These are phyloP conservation scores for Termitomyces sp. DNA, from an alignment of 768 basidiomycete genomes.

Conservation along the genomic window DNA sequence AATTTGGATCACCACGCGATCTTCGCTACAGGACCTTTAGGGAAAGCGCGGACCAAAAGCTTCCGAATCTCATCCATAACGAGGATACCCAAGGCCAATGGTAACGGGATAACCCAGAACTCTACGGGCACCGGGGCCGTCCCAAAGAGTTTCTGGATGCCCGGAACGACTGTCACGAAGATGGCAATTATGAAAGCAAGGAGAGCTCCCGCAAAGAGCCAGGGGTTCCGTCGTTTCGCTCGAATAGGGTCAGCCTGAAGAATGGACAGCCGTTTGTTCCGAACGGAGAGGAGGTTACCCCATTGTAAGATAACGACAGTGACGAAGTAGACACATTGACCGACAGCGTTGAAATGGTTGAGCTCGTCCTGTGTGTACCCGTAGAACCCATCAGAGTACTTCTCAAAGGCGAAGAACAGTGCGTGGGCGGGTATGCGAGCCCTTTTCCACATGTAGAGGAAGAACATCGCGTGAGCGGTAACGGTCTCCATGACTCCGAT, in stretches of 20 bases:
- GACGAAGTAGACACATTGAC: constrained; percentile 31
- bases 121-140: constrained; percentile 40
- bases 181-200: constrained; percentile 33
- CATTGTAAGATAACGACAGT: constrained; percentile 47
- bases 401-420: constrained; percentile 38
- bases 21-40: constrained; percentile 16
- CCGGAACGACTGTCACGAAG: constrained; percentile 40
- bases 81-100: constrained; percentile 37
- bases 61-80: constrained; percentile 42
- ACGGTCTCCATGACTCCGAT: constrained; percentile 16
- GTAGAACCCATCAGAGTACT: constrained; percentile 33
- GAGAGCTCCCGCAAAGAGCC: constrained; percentile 15
- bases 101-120: constrained; percentile 47
- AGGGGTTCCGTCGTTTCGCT: constrained; percentile 41
- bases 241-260: constrained; percentile 41
- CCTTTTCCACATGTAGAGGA: constrained; percentile 35
- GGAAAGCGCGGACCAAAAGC: constrained; percentile 27
- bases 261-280: constrained; percentile 41
- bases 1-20: constrained; percentile 12
- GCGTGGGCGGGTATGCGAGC: constrained; percentile 30
- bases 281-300: constrained; percentile 36
- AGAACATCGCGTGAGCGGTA: constrained; percentile 22
- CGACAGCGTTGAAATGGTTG: constrained; percentile 30
- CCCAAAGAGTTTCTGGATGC: constrained; percentile 36
- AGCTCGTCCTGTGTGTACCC: constrained; percentile 26